Evolutionary conservation across 352 stramenopile species (phyloP), one percentile per base, ranked within the genome.

Genomic region (Plasmopara muralis): DNA sequence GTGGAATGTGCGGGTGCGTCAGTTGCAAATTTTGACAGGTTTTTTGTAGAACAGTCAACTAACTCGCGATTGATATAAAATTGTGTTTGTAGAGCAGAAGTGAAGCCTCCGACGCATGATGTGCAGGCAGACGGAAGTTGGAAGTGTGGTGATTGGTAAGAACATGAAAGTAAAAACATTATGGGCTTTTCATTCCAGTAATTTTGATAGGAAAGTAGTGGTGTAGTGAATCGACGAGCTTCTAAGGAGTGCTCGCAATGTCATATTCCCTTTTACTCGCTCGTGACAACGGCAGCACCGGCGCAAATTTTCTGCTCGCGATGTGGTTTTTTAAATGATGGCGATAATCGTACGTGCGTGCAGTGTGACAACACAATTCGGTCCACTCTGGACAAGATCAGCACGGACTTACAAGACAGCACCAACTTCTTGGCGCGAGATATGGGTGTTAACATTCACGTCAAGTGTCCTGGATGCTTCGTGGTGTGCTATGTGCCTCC

Each of bases 381-480:
- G n/a, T 89, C 82, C 1, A 79, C 70, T 33, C 62, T 93, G 35
- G 79, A 85, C 40, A 85, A 87, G 54, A 74, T 93, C 47, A 68
- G 73, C 54, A 74, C 74, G 12, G 74, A 90, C 41, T 52, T 89
- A 49, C 74, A 68, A 35, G 79, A 90, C 60, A 89, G 77, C 50
- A 90, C 82, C 39, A 93, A 89, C 55, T 79, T 87, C 47, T 45
- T 90, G 13, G 82, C 77, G 25, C 66, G 82, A 28, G 79, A 93
- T 57, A 87, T 93, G 66, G 82, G 82, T 30, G 63, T 93, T 16
- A 88, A 90, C 59, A 87, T 93, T 55, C 72, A 87, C 60, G 79
- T 93, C 60, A 81, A 85, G 60, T 93, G 82, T 63, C 82, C 82
- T 18, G 82, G 82, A 29, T 93, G 82, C 50, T 55, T 81, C 29